Percentiles rank a stretch among this genome's conserved stretches.
Evolutionary conservation across 257 asterid genomes (phyloP).

Genomic region (Linaria vulgaris): DNA sequence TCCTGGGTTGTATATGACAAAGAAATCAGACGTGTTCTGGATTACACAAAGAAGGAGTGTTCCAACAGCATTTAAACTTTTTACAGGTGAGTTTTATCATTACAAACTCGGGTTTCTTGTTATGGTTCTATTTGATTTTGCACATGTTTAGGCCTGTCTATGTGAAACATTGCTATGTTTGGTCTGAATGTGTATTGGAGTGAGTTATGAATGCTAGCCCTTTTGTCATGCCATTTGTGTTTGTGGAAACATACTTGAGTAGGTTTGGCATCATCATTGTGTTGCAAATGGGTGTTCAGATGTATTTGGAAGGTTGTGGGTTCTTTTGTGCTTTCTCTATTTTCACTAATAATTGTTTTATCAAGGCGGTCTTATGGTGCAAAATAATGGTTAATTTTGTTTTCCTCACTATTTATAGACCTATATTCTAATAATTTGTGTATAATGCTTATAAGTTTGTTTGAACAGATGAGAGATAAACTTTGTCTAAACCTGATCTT

Average conservation of each 20-base stretch:
- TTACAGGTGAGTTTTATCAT: constrained; percentile 64
- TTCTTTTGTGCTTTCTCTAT: constrained; percentile 11
- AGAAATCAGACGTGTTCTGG: constrained; percentile 92
- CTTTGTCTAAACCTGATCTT: too few species aligned
- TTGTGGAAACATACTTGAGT: constrained; percentile 16
- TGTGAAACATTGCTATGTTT: constrained; percentile 24
- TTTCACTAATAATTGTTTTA: constrained; percentile 2
- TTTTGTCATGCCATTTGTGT: constrained; percentile 27
- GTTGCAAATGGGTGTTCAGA: constrained; percentile 17
- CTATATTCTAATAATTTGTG: too few species aligned
- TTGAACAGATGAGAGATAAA: too few species aligned
- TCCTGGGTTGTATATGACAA: constrained; percentile 86
- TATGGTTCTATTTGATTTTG: constrained; percentile 17
- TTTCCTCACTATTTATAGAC: background rate
- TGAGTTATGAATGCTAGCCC: constrained; percentile 24
- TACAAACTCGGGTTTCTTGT: constrained; percentile 19
- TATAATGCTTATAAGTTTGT: too few species aligned
- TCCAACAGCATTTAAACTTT: constrained; percentile 92
- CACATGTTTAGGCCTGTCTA: constrained; percentile 20
- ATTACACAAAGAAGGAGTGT: constrained; percentile 94
- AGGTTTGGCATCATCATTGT: constrained; percentile 26
- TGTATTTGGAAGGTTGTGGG: constrained; percentile 20
- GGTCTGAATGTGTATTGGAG: constrained; percentile 23
- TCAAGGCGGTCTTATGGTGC: too few species aligned
- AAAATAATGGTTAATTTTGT: background rate